Evolutionary conservation across 176 grass and related monocot species (phyloP).

Genomic region (Rhynchospora pubera): DNA sequence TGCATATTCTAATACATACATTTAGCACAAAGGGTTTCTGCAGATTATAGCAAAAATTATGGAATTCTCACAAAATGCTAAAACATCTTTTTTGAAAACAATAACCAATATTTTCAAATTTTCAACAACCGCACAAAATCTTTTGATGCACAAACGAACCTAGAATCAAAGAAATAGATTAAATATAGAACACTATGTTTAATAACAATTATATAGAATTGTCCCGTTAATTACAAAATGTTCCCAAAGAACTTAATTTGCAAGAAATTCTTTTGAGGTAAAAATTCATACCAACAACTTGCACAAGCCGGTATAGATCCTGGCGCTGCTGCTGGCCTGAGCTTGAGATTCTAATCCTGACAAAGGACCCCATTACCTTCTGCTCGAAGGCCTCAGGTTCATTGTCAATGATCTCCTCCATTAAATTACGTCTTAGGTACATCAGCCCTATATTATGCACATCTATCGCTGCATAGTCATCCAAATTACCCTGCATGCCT

Average conservation of each 20-base stretch:
- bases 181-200: not conserved
- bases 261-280: not conserved
- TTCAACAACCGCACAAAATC: not conserved
- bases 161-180: not conserved
- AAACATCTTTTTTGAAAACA: not conserved
- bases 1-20: not conserved
- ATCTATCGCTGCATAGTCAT: constrained; percentile 94
- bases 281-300: constrained; percentile 85
- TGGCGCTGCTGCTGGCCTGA: constrained; percentile 74
- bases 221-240: not conserved
- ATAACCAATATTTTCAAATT: not conserved
- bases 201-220: not conserved
- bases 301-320: constrained; percentile 92
- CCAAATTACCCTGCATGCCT: constrained; percentile 55
- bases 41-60: not conserved
- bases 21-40: not conserved
- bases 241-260: not conserved
- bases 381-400: constrained; percentile 58
- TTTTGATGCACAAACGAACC: not conserved
- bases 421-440: constrained; percentile 82
- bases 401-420: constrained; percentile 72
- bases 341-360: constrained; percentile 89
- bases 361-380: constrained; percentile 90
- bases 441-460: constrained; percentile 89
- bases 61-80: not conserved